phyloP scores from a whole-genome alignment of 768 basidiomycete genomes.

The Wakefieldia striispora region DNA sequence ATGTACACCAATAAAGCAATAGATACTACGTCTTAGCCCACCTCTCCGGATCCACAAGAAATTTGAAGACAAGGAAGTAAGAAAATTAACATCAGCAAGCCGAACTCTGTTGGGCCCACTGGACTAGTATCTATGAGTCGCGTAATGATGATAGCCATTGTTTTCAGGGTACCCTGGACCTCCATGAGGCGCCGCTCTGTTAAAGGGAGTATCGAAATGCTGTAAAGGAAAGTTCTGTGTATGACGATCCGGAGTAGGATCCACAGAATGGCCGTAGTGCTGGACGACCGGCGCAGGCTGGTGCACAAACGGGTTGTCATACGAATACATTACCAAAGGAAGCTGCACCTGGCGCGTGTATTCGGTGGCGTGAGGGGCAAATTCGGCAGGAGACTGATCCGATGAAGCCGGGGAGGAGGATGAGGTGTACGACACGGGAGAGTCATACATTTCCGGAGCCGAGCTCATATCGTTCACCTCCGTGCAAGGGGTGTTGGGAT shows the following conservation, averaged over 20 bases:
- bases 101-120: neutral
- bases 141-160: slow-evolving; percentile 13
- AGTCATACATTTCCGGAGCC: slow-evolving; percentile 20
- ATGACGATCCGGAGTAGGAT: slow-evolving; percentile 12
- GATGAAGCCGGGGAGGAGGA: slow-evolving; percentile 23
- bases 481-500: slow-evolving; percentile 10
- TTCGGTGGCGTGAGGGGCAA: slow-evolving; percentile 1
- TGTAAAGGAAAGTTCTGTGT: slow-evolving; percentile 9
- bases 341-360: slow-evolving; percentile 3
- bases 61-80: slow-evolving; percentile 7
- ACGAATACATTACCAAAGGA: slow-evolving; percentile 1
- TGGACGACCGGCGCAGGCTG: slow-evolving; percentile 2
- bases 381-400: slow-evolving; percentile 25
- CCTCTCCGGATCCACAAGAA: slow-evolving; percentile 13
- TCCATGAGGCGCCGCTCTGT: slow-evolving; percentile 12
- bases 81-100: slow-evolving; percentile 4
- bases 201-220: slow-evolving; percentile 7
- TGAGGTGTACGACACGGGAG: slow-evolving; percentile 18
- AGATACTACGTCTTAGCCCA: slow-evolving; percentile 9
- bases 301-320: slow-evolving; percentile 3
- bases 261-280: slow-evolving; percentile 12
- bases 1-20: slow-evolving; percentile 1
- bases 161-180: slow-evolving; percentile 10
- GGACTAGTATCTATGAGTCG: slow-evolving; percentile 9
- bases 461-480: slow-evolving; percentile 15